Conservation (phyloP, 106 monocot species). For the Dioscorea dumetorum region DNA sequence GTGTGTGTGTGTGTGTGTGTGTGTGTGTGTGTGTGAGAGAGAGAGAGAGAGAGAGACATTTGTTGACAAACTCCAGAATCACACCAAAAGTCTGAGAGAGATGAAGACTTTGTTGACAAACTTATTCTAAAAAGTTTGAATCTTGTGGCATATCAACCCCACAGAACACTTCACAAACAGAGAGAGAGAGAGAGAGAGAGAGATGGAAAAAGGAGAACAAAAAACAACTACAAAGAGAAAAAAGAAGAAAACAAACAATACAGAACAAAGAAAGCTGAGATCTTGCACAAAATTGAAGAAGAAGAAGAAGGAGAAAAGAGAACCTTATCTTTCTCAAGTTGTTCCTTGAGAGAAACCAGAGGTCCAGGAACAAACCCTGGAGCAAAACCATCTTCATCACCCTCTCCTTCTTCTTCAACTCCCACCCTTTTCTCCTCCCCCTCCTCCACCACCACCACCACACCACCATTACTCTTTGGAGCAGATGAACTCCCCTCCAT, state of each 20-base stretch:
- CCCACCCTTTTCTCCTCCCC: neutral
- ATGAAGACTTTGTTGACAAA: too few relatives aligned
- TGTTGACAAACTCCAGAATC: too few relatives aligned
- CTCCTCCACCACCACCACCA: neutral
- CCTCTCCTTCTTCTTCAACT: constrained; percentile 1
- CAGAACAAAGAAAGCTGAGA: neutral
- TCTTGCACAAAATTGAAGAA: neutral
- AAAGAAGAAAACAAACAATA: neutral
- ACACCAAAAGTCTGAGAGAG: too few relatives aligned
- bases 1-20: too few relatives aligned
- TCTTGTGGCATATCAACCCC: neutral
- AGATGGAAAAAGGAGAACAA: too few relatives aligned
- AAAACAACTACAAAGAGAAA: too few relatives aligned
- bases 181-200: neutral
- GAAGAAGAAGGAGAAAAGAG: neutral
- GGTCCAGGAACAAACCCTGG: constrained; percentile 31
- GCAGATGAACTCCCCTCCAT: constrained; percentile 17
- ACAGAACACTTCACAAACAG: neutral
- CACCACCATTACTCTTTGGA: neutral
- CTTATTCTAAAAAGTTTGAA: too few relatives aligned
- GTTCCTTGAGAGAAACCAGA: constrained; percentile 36
- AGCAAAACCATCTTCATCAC: constrained; percentile 5
- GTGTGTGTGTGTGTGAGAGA: too few relatives aligned
- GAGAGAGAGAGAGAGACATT: too few relatives aligned
- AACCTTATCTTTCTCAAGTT: constrained; percentile 48